A percentile compares a stretch with the other conserved stretches of the same genome.
phyloP scores from a whole-genome alignment of 805 yeast genomes.

The Starmerella cellae region DNA sequence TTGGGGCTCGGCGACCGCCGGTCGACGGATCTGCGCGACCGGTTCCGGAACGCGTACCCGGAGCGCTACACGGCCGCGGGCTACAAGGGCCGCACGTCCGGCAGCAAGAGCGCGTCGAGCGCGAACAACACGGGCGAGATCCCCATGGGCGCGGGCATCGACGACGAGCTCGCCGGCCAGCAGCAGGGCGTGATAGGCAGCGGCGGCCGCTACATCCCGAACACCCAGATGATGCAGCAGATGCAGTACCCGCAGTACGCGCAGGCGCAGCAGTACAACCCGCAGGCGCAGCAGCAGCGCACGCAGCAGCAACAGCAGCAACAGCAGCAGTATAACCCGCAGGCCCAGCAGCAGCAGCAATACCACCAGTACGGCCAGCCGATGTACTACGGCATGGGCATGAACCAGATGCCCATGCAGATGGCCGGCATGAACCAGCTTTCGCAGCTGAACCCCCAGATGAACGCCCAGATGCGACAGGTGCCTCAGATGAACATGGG shows the following conservation, averaged over 20 bases:
- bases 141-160: constrained; percentile 15
- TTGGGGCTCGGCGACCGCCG: constrained; percentile 31
- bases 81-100: constrained; percentile 29
- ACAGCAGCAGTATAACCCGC: constrained; percentile 15
- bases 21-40: constrained; percentile 33
- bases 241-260: constrained; percentile 20
- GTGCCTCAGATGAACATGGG: constrained; percentile 19
- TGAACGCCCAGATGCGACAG: constrained; percentile 20
- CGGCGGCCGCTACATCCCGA: constrained; percentile 19
- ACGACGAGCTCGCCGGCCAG: constrained; percentile 22
- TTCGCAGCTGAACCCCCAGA: constrained; percentile 18
- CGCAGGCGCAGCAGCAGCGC: constrained; percentile 11
- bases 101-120: constrained; percentile 6
- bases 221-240: constrained; percentile 19
- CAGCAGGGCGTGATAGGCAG: constrained; percentile 17
- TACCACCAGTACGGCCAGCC: constrained; percentile 16
- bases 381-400: constrained; percentile 20
- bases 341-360: constrained; percentile 10
- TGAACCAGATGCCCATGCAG: constrained; percentile 19
- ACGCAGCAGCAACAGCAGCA: constrained; percentile 17
- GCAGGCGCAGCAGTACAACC: constrained; percentile 19
- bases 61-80: constrained; percentile 34
- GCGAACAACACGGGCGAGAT: constrained; percentile 5
- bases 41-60: constrained; percentile 36
- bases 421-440: constrained; percentile 16